Conservation (phyloP, 1,284 basidiomycete species). For the Irpex sp. region DNA sequence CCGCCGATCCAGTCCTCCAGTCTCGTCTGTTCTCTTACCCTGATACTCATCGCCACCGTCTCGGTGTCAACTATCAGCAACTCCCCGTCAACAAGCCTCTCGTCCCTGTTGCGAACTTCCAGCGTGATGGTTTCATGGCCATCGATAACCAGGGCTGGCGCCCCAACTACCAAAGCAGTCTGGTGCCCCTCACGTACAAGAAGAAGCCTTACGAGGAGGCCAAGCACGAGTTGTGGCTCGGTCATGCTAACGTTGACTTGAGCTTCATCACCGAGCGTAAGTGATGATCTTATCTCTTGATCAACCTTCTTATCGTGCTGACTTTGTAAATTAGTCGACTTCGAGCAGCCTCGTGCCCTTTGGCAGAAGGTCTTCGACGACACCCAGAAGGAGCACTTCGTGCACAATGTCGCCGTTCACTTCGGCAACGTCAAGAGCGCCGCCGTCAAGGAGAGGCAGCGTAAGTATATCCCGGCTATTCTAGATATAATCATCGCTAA, state of each 20-base stretch:
- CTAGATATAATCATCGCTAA: slow-evolving; percentile 4
- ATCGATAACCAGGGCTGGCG: slow-evolving; percentile 79
- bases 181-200: slow-evolving; percentile 52
- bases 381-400: slow-evolving; percentile 61
- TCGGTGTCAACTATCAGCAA: slow-evolving; percentile 86
- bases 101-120: slow-evolving; percentile 81
- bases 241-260: slow-evolving; percentile 71
- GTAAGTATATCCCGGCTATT: slow-evolving; percentile 40
- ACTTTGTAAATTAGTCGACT: slow-evolving; percentile 61
- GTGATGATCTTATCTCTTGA: slow-evolving; percentile 25
- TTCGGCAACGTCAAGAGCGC: slow-evolving; percentile 62
- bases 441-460: slow-evolving; percentile 64
- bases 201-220: slow-evolving; percentile 36
- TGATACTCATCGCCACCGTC: slow-evolving; percentile 88
- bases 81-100: slow-evolving; percentile 86
- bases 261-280: slow-evolving; percentile 75
- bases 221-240: slow-evolving; percentile 75
- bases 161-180: slow-evolving; percentile 83
- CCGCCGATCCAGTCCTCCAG: slow-evolving; percentile 88
- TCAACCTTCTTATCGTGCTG: slow-evolving; percentile 7
- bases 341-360: slow-evolving; percentile 84
- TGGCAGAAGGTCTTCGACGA: slow-evolving; percentile 80
- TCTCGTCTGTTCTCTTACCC: slow-evolving; percentile 94
- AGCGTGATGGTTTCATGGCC: slow-evolving; percentile 68
- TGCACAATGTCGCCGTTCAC: slow-evolving; percentile 78